A percentile compares a stretch with the other conserved stretches of the same genome.
phyloP scores from a whole-genome alignment of 176 grass and related monocot species.

The Olyra latifolia region DNA sequence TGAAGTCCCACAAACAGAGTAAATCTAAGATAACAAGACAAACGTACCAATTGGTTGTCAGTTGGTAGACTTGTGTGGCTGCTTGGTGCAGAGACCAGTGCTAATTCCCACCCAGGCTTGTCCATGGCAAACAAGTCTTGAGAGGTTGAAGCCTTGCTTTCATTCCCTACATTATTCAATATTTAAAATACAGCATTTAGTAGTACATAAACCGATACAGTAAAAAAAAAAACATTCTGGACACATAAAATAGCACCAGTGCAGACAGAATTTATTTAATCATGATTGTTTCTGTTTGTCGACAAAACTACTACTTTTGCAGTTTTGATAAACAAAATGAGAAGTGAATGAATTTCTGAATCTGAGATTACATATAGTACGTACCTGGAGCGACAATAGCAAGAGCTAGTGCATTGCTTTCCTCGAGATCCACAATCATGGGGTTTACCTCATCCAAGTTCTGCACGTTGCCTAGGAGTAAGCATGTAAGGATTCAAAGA shows the following conservation, averaged over 20 bases:
- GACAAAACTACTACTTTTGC: background rate
- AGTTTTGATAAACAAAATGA: background rate
- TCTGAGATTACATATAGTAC: background rate
- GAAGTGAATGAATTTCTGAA: background rate
- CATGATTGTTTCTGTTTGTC: background rate
- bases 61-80: conserved; percentile 58
- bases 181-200: conserved; percentile 6
- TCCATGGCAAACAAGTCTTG: conserved; percentile 63
- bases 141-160: conserved; percentile 44
- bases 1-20: conserved; percentile 13
- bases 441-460: conserved; percentile 89
- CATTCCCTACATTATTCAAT: conserved; percentile 53
- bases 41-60: conserved; percentile 71
- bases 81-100: conserved; percentile 75
- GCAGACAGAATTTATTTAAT: background rate
- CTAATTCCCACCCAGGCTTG: conserved; percentile 81
- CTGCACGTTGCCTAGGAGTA: conserved; percentile 38
- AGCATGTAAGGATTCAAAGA: background rate
- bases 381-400: conserved; percentile 83
- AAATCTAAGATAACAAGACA: background rate
- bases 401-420: conserved; percentile 82
- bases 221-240: background rate
- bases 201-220: background rate
- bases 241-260: background rate
- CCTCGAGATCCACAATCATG: conserved; percentile 67